Base-by-base conservation (phyloP, 352 stramenopile species). In the Globisporangium spinosum region DNA sequence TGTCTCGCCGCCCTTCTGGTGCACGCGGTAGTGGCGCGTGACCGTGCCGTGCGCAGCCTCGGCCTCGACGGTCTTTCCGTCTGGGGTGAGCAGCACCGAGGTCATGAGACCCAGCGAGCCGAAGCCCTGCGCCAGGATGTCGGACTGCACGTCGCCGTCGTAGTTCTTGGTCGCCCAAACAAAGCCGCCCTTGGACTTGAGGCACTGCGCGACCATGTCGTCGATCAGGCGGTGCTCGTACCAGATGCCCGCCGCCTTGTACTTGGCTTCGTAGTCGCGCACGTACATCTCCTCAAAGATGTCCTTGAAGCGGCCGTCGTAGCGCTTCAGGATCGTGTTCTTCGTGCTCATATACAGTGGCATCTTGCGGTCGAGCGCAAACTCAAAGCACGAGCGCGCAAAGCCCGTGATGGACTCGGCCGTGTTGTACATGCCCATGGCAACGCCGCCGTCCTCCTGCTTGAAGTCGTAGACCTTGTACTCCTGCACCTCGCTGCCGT, bases 81-180 rank as follows among this genome's bases (percentile, higher is more conserved):
- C 89, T 0, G 87, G 86, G 0, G 85, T 85, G 40, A 96, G 72
- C 47, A 97, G 69, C 62, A 97, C 90, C 34, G 73, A 89, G 38
- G 90, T 97, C 90, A 97, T 97, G 15, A 97, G 77, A 7, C 90
- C 90, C 3, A 97, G 78, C 51, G 87, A 96, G 56, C 90, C 90
- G 67, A 89, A 97, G 29, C 89, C 90, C 77, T 97, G 90, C 1
- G 90, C 90, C 1, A 97, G 54, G 56, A 94, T 95, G 69, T 97
- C 90, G n/a, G 83, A 94, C 75, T 95, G 87, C 70, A 97, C 89
- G 72, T 97, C 90, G 32, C 89, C 90, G 69, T 97, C 90, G 73
- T 97, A 97, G 80, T 96, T 97, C 84, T 97, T 97, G 78, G 80
- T 91, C 12, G 89, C 89, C 90, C 90, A 97, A 15, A 97, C 87